Percentiles rank a stretch among this genome's conserved stretches.
phyloP scores from a whole-genome alignment of 352 stramenopile species.

The Globisporangium spinosum region DNA sequence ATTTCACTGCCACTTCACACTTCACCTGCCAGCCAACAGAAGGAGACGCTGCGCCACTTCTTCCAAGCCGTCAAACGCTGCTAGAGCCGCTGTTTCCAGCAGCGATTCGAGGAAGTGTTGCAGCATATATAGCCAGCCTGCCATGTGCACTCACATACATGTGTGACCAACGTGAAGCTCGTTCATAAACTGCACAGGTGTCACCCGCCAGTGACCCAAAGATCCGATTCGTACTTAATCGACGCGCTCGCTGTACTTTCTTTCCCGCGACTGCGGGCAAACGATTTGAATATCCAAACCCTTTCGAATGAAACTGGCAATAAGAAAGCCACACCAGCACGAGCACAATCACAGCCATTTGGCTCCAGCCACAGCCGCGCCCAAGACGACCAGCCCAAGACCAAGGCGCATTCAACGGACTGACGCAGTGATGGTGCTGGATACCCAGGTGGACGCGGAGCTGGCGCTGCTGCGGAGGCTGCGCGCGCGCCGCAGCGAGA shows the following conservation, averaged over 20 bases:
- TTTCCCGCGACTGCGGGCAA: conserved; percentile 1
- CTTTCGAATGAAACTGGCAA: neutral
- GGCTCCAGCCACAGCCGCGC: neutral
- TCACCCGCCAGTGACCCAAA: neutral
- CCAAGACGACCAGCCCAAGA: neutral
- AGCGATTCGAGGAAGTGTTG: too few relatives aligned
- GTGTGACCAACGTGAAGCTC: neutral
- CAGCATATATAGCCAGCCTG: too few relatives aligned
- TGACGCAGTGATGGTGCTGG: conserved; percentile 11
- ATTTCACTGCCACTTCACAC: too few relatives aligned
- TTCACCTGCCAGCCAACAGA: too few relatives aligned
- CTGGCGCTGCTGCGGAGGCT: conserved; percentile 19
- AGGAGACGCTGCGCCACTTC: too few relatives aligned
- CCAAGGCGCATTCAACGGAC: neutral
- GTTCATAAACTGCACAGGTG: neutral
- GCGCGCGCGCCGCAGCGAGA: conserved; percentile 20
- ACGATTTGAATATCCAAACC: conserved; percentile 22
- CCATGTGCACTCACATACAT: too few relatives aligned
- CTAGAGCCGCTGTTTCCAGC: too few relatives aligned
- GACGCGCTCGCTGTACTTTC: conserved; percentile 5
- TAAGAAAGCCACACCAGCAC: neutral
- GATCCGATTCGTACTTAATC: conserved; percentile 7
- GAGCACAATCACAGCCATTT: neutral
- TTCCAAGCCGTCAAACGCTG: too few relatives aligned
- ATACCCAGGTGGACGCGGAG: conserved; percentile 14